Base-by-base conservation (phyloP, 1,284 basidiomycete genomes). In the Dichomitus squalens region DNA sequence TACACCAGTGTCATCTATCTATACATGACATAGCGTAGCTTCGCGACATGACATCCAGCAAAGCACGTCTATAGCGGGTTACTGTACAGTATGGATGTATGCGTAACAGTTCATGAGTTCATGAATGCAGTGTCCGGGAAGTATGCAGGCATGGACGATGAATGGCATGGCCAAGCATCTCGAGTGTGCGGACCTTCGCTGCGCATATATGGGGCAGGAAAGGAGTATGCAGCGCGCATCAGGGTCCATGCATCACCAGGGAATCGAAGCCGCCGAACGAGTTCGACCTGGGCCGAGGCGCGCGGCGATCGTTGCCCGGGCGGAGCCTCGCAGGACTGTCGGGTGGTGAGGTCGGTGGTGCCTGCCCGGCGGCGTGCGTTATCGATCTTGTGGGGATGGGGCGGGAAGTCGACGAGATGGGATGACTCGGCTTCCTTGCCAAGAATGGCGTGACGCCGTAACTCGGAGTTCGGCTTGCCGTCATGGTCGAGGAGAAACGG, bases 231-330 rank as follows among this genome's bases (percentile, higher is more conserved):
- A 29, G 41, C 27, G 21, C 7, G 21, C 25, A 23, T 31, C 44
- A 47, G 2, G 44, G 12, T n/a, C 11, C 44, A 47, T 47, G 46
- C 27, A 33, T 34, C 23, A 33, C 23, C 43, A 46, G 41, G 18
- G 46, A 40, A 29, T 49, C 29, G 27, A 57, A 55, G 33, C 54
- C 54, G n/a, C 54, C 49, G 18, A 55, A 55, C 41, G 54, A 55
- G 34, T 46, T 55, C 12, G 54, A 55, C 25, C 54, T 49, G 11
- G 54, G 54, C 41, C 54, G 40, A 33, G 54, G 41, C 8, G 18
- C 49, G 25, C 40, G 54, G 16, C 54, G 54, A 21, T 44, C 54
- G n/a, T 29, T 44, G 7, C 54, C 54, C 18, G 54, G 41, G 4
- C 54, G 40, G 14, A 38, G 41, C 41, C 27, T 35, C 25, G 38